Evolutionary conservation across 2,329 filamentous ascomycete genomes (phyloP).

Genomic region (Pochonia chlamydosporia): DNA sequence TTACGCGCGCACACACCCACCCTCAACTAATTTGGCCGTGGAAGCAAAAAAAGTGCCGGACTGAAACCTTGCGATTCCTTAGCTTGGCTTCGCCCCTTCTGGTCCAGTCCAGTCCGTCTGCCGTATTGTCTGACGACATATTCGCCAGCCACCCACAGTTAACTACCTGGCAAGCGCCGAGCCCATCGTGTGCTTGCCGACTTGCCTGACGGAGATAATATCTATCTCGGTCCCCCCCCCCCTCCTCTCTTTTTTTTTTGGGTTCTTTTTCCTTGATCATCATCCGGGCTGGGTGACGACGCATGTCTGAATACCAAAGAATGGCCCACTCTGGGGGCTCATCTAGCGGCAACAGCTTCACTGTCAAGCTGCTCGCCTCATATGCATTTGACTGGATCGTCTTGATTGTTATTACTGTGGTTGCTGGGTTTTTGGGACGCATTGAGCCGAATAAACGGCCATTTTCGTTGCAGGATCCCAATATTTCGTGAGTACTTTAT

Average conservation of each 20-base stretch:
- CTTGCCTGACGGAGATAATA: too few species aligned
- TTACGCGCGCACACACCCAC: too few species aligned
- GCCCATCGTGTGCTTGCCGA: too few species aligned
- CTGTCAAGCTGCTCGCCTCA: conserved; percentile 44
- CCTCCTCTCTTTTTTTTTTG: neutral
- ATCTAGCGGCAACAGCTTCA: conserved; percentile 18
- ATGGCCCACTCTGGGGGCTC: conserved; percentile 18
- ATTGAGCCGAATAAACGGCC: conserved; percentile 61
- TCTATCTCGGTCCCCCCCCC: neutral
- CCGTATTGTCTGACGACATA: too few species aligned
- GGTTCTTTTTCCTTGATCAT: neutral
- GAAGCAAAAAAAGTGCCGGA: too few species aligned
- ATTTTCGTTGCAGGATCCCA: conserved; percentile 65
- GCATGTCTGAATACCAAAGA: conserved; percentile 22
- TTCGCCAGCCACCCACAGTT: too few species aligned
- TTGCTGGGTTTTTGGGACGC: conserved; percentile 53
- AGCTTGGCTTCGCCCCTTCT: too few species aligned
- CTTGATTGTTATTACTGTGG: conserved; percentile 51
- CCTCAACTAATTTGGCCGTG: too few species aligned
- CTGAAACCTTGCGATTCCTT: too few species aligned
- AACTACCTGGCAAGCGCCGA: too few species aligned
- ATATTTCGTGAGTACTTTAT: conserved; percentile 57
- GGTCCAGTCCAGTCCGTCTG: too few species aligned
- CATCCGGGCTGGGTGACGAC: conserved; percentile 2
- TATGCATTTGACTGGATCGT: conserved; percentile 73